A percentile compares a stretch with the other conserved stretches of the same genome.
phyloP scores from a whole-genome alignment of 2,329 filamentous ascomycete genomes.

The Aspergillus felis region DNA sequence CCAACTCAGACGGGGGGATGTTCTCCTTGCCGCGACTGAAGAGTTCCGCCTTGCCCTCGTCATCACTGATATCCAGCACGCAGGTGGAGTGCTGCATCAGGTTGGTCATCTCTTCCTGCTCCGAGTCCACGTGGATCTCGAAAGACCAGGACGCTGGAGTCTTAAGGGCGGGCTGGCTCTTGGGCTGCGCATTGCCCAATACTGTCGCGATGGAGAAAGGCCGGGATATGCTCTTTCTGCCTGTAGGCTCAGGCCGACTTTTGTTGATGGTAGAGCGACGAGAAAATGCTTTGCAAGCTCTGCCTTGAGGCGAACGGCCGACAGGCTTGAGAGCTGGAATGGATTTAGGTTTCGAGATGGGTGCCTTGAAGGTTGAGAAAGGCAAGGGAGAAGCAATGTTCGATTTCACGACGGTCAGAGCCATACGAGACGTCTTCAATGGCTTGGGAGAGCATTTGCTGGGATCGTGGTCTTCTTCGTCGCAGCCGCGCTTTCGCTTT shows the following conservation, averaged over 20 bases:
- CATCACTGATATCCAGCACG: slow-evolving; percentile 81
- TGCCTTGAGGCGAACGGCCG: slow-evolving; percentile 73
- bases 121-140: slow-evolving; percentile 88
- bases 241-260: slow-evolving; percentile 65
- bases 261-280: slow-evolving; percentile 63
- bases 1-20: slow-evolving; percentile 64
- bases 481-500: slow-evolving; percentile 39
- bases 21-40: slow-evolving; percentile 81
- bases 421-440: slow-evolving; percentile 45
- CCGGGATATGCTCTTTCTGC: slow-evolving; percentile 43
- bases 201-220: slow-evolving; percentile 85
- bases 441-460: slow-evolving; percentile 44
- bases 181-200: slow-evolving; percentile 52
- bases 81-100: slow-evolving; percentile 87
- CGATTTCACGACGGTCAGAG: slow-evolving; percentile 24
- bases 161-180: slow-evolving; percentile 46
- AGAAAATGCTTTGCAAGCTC: slow-evolving; percentile 64
- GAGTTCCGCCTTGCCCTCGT: slow-evolving; percentile 61
- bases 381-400: slow-evolving; percentile 18
- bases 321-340: slow-evolving; percentile 64
- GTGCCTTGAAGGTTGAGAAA: slow-evolving; percentile 22
- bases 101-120: slow-evolving; percentile 87
- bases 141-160: slow-evolving; percentile 67
- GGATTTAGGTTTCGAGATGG: slow-evolving; percentile 42
- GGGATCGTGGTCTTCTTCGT: slow-evolving; percentile 28